These are phyloP conservation scores for Aspergillus panamensis DNA, from an alignment of 495 filamentous ascomycete species.

Conservation along the genomic window DNA sequence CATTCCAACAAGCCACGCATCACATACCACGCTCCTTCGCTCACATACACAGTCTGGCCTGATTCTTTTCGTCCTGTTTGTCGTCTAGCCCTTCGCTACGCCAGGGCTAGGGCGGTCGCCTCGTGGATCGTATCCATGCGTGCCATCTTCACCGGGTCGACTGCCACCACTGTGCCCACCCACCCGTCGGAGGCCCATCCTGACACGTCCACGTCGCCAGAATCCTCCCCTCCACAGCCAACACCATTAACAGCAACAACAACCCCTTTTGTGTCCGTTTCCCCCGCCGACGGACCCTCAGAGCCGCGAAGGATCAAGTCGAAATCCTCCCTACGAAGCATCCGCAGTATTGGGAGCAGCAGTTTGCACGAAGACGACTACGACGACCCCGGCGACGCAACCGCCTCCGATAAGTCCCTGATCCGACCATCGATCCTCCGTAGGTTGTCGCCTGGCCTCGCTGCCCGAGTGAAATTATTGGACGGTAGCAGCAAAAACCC, in stretches of 20 bases:
- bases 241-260: neutral
- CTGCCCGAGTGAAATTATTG: conserved; percentile 71
- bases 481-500: conserved; percentile 53
- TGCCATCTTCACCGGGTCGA: conserved; percentile 38
- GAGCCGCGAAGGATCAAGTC: conserved; percentile 40
- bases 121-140: conserved; percentile 39
- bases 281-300: conserved; percentile 30
- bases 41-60: neutral
- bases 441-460: conserved; percentile 63
- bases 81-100: conserved; percentile 9
- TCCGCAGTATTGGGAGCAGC: conserved; percentile 41
- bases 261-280: conserved; percentile 31
- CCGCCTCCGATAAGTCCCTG: conserved; percentile 29
- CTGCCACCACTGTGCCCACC: conserved; percentile 30
- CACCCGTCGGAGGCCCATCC: conserved; percentile 26
- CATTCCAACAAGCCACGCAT: conserved; percentile 14
- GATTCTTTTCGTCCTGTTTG: neutral
- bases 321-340: conserved; percentile 43
- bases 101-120: conserved; percentile 21
- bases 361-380: conserved; percentile 33
- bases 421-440: conserved; percentile 39
- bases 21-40: neutral
- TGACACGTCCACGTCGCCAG: conserved; percentile 30
- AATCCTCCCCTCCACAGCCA: conserved; percentile 21
- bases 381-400: conserved; percentile 18